Conservation (phyloP, 371 early-diverging fungal species). For the Batrachochytrium dendrobatidis region DNA sequence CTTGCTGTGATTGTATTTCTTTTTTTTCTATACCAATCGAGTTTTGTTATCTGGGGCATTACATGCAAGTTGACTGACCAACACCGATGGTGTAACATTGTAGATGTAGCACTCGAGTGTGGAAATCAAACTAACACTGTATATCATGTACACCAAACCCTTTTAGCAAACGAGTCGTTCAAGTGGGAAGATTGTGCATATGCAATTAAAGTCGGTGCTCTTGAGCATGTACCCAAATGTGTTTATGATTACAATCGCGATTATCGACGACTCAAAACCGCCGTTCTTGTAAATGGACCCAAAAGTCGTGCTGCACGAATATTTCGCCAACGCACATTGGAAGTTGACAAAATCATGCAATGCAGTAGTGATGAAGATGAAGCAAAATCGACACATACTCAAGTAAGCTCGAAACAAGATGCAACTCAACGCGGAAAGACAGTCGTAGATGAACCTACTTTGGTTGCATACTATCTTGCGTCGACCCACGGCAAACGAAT, state of each 20-base stretch:
- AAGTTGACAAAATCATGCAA: not conserved
- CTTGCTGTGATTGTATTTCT: not conserved
- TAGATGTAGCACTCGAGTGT: too few relatives aligned
- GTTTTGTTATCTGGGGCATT: not conserved
- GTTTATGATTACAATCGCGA: not conserved
- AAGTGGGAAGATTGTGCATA: not conserved
- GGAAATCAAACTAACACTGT: too few relatives aligned
- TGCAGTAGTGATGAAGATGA: not conserved
- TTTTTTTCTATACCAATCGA: not conserved
- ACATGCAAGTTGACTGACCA: constrained; percentile 35
- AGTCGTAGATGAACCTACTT: not conserved
- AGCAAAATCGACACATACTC: not conserved
- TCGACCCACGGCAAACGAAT: not conserved
- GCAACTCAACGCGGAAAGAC: not conserved
- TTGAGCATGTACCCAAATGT: not conserved
- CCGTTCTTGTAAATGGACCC: not conserved
- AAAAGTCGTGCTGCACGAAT: not conserved
- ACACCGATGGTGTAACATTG: too few relatives aligned
- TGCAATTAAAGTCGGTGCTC: not conserved
- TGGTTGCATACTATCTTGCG: not conserved
- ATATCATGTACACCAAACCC: too few relatives aligned
- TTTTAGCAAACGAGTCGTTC: constrained; percentile 1
- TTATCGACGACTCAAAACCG: not conserved
- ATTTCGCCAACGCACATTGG: not conserved
- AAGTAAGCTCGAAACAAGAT: not conserved